Base-by-base conservation (phyloP, 148 eudicot species). In the Fagopyrum esculentum region DNA sequence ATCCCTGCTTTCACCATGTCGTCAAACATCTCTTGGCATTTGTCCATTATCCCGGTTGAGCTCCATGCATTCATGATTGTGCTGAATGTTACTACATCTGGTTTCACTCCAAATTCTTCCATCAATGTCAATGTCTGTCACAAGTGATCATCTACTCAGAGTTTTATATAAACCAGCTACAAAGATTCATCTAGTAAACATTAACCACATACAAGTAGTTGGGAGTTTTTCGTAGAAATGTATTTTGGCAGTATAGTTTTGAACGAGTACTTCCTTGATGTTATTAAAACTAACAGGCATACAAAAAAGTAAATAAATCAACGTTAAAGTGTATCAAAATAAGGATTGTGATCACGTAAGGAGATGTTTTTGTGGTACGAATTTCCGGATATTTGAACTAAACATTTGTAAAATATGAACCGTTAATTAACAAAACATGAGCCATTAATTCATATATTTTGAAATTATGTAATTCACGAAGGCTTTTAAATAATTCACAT, bases 21-120 rank as follows among this genome's bases (percentile, higher is more conserved):
- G 74, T 92, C 84, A 69, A 96, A 92, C 49, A 90, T 84, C 47
- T 82, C 86, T 60, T 83, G 87, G 84, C 97, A 96, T 77, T 89
- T 95, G 61, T 84, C 85, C 94, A 96, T 92, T 46, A 84, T 85
- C 40, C 99, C 97, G 3, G 87, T 91, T 16, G 97, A 87, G 78
- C 98, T 91, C 97, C 98, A 90, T 4, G 90, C 93, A 73, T 96
- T 92, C 99, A 96, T 96, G 66, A 96, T 88, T 75, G 98, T 96
- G 87, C 99, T 92, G 81, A 90, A 96, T 49, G 99, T 90, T 70
- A 96, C 72, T 43, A 96, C 99, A 75, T 96, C 99, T 13, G 99
- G 99, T 83, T 92, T 90, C 22, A 96, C 84, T 50, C 91, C 94
- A 77, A 78, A 89, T 46, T 92, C 93, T 78, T 86, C 89, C 99